phyloP scores from a whole-genome alignment of 148 eudicot species.

The Bassia scoparia region DNA sequence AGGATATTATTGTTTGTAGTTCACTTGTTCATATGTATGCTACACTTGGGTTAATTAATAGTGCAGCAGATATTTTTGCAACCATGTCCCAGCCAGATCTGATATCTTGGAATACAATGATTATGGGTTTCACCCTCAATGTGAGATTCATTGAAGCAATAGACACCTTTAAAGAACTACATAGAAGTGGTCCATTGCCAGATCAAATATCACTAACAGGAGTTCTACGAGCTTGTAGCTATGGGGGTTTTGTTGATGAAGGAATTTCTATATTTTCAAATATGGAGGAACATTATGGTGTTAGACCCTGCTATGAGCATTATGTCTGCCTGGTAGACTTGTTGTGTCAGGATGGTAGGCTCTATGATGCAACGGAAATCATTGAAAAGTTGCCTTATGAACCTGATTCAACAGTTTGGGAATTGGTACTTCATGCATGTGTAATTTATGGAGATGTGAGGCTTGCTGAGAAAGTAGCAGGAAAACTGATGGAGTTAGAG shows the following conservation, averaged over 20 bases:
- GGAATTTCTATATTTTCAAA: slow-evolving; percentile 44
- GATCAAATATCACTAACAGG: slow-evolving; percentile 58
- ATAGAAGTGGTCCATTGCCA: slow-evolving; percentile 41
- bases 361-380: slow-evolving; percentile 48
- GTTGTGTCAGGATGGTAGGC: slow-evolving; percentile 54
- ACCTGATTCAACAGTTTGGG: slow-evolving; percentile 44
- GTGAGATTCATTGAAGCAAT: slow-evolving; percentile 57
- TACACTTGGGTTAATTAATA: slow-evolving; percentile 56
- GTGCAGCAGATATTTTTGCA: slow-evolving; percentile 44
- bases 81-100: slow-evolving; percentile 45
- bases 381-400: slow-evolving; percentile 41
- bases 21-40: slow-evolving; percentile 73
- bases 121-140: slow-evolving; percentile 53
- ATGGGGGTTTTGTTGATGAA: slow-evolving; percentile 51
- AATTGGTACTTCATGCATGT: slow-evolving; percentile 44
- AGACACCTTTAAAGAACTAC: slow-evolving; percentile 44
- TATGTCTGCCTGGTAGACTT: slow-evolving; percentile 42
- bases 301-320: slow-evolving; percentile 51
- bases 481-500: slow-evolving; percentile 50
- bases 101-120: slow-evolving; percentile 72
- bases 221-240: slow-evolving; percentile 59
- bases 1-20: slow-evolving; percentile 51
- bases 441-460: slow-evolving; percentile 39
- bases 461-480: slow-evolving; percentile 49
- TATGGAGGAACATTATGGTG: slow-evolving; percentile 51